phyloP scores from a whole-genome alignment of 495 filamentous ascomycete species.

The Lasiosphaeria hispida region DNA sequence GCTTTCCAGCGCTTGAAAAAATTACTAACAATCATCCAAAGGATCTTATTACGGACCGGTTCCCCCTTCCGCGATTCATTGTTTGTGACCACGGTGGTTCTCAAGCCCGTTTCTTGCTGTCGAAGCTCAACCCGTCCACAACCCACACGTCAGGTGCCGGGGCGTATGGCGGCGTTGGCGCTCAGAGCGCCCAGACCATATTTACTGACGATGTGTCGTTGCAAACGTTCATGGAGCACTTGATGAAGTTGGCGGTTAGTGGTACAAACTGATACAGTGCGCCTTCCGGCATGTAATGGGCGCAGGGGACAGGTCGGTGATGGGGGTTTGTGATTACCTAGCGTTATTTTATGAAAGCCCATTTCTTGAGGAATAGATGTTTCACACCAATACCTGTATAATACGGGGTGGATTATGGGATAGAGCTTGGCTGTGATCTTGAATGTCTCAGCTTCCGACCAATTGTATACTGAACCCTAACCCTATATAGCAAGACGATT shows the following conservation, averaged over 20 bases:
- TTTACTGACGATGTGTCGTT: constrained; percentile 99
- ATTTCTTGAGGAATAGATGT: constrained; percentile 17
- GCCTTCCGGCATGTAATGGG: background rate
- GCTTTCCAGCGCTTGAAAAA: background rate
- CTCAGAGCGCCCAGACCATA: constrained; percentile 93
- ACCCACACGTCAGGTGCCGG: constrained; percentile 84
- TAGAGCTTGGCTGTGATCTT: background rate
- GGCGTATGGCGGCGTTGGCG: constrained; percentile 79
- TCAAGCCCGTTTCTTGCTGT: constrained; percentile 94
- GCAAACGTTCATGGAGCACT: constrained; percentile 98
- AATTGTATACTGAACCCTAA: no score
- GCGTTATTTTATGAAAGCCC: constrained; percentile 26
- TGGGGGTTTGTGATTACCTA: constrained; percentile 21
- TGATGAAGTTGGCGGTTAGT: constrained; percentile 85
- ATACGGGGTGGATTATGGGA: background rate
- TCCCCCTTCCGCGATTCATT: constrained; percentile 97
- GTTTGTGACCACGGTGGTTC: constrained; percentile 98
- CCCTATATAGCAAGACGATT: no score
- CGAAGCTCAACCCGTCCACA: constrained; percentile 96
- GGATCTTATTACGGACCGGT: constrained; percentile 96
- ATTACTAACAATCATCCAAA: constrained; percentile 34
- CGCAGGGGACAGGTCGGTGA: background rate
- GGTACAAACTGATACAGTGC: constrained; percentile 50
- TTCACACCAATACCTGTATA: background rate
- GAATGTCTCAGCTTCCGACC: background rate